A percentile compares a stretch with the other conserved stretches of the same genome.
Evolutionary conservation across 352 stramenopile species (phyloP).

Genomic region (Elongisporangium undulatum): DNA sequence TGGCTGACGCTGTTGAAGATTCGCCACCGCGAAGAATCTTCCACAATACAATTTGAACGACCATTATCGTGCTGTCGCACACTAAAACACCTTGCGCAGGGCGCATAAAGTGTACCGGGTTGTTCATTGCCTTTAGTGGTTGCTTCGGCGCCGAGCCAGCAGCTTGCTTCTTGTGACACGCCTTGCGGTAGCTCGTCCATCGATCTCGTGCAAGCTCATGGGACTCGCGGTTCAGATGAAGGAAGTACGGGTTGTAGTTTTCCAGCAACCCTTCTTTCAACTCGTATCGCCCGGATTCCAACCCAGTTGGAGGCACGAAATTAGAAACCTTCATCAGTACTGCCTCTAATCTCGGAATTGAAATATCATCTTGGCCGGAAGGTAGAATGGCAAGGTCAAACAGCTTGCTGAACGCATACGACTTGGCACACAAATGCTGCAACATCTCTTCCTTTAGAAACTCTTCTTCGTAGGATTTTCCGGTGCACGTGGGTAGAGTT

Average conservation of each 20-base stretch:
- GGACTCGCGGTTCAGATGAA: slow-evolving; percentile 80
- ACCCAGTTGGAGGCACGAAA: slow-evolving; percentile 65
- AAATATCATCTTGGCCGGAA: slow-evolving; percentile 79
- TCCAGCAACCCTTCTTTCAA: slow-evolving; percentile 69
- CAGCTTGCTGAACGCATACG: slow-evolving; percentile 76
- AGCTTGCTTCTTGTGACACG: slow-evolving; percentile 24
- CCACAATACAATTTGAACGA: slow-evolving; percentile 68
- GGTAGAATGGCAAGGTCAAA: slow-evolving; percentile 78
- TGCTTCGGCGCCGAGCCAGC: slow-evolving; percentile 25
- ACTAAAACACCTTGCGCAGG: slow-evolving; percentile 58
- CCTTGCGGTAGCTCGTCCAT: slow-evolving; percentile 74
- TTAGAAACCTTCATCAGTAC: slow-evolving; percentile 59
- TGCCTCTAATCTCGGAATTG: slow-evolving; percentile 55
- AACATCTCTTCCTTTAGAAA: slow-evolving; percentile 84
- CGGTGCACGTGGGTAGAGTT: slow-evolving; percentile 57
- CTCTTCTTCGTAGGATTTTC: slow-evolving; percentile 55
- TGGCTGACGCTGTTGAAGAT: slow-evolving; percentile 18
- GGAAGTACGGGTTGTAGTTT: slow-evolving; percentile 84
- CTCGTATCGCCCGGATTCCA: slow-evolving; percentile 79
- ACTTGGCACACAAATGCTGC: slow-evolving; percentile 79
- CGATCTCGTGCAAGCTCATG: slow-evolving; percentile 80
- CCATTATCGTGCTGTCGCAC: slow-evolving; percentile 58
- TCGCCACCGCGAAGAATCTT: slow-evolving; percentile 27
- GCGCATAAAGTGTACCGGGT: slow-evolving; percentile 45
- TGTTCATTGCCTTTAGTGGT: slow-evolving; percentile 28